phyloP scores from a whole-genome alignment of 805 yeast species.

The Nakazawaea holstii region DNA sequence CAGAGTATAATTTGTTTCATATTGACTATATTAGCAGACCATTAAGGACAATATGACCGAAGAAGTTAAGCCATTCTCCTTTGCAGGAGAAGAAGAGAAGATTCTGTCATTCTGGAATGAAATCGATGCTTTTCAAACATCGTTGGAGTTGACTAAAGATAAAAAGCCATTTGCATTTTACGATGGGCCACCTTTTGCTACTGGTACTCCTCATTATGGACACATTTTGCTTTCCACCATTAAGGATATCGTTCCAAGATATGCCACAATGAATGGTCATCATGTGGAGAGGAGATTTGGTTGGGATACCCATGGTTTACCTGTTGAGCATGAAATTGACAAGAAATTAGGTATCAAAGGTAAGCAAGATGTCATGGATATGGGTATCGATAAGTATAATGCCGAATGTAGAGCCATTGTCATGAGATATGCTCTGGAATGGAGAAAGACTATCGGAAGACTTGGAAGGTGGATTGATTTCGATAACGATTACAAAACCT shows the following conservation, averaged over 20 bases:
- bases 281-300: slow-evolving; percentile 97
- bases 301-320: slow-evolving; percentile 99
- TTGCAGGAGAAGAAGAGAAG: slow-evolving; percentile 87
- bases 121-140: slow-evolving; percentile 88
- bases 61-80: slow-evolving; percentile 45
- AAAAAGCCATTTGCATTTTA: slow-evolving; percentile 87
- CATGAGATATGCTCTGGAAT: slow-evolving; percentile 92
- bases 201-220: slow-evolving; percentile 99
- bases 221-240: slow-evolving; percentile 95
- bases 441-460: slow-evolving; percentile 92
- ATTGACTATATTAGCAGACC: no score
- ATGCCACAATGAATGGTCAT: slow-evolving; percentile 95
- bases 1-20: neutral
- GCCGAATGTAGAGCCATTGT: slow-evolving; percentile 94
- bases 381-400: slow-evolving; percentile 94
- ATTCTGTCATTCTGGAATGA: slow-evolving; percentile 81
- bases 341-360: slow-evolving; percentile 90
- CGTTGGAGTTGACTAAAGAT: slow-evolving; percentile 77
- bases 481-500: slow-evolving; percentile 95
- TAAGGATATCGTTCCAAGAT: slow-evolving; percentile 95
- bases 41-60: slow-evolving; percentile 19
- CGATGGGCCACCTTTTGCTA: slow-evolving; percentile 99
- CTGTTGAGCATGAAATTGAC: slow-evolving; percentile 98
- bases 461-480: slow-evolving; percentile 99
- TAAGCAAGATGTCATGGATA: slow-evolving; percentile 87